phyloP scores from a whole-genome alignment of 495 filamentous ascomycete species.

The Aspergillus leporis region DNA sequence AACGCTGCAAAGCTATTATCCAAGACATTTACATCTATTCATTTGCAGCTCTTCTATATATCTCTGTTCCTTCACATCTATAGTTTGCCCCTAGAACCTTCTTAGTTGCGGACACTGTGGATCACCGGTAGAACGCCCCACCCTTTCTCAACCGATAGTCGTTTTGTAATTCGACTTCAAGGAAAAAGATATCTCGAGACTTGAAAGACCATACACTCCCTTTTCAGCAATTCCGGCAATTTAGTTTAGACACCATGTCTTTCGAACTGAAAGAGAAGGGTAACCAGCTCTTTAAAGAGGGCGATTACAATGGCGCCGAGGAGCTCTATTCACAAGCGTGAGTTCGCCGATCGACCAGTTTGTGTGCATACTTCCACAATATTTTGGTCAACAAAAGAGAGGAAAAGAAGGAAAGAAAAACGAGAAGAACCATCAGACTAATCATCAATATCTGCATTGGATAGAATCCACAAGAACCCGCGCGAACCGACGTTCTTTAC shows the following conservation, averaged over 20 bases:
- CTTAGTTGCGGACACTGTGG: constrained; percentile 3
- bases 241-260: constrained; percentile 29
- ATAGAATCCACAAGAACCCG: constrained; percentile 50
- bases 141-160: not conserved
- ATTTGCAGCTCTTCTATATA: not conserved
- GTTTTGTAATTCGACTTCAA: constrained; percentile 3
- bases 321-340: constrained; percentile 84
- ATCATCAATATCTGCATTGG: constrained; percentile 21
- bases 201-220: not conserved
- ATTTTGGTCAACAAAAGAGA: not conserved
- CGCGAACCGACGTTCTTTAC: constrained; percentile 60
- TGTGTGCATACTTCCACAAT: not conserved
- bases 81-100: not conserved
- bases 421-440: not conserved
- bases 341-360: constrained; percentile 22
- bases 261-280: constrained; percentile 47
- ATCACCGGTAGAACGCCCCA: constrained; percentile 2
- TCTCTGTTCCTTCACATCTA: not conserved
- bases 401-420: not conserved
- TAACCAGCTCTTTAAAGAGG: constrained; percentile 58
- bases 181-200: not conserved
- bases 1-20: no score
- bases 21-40: not conserved
- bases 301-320: constrained; percentile 75
- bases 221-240: not conserved